These are phyloP conservation scores for Massarina eburnea DNA, from an alignment of 2,329 filamentous ascomycete genomes.

Conservation along the genomic window DNA sequence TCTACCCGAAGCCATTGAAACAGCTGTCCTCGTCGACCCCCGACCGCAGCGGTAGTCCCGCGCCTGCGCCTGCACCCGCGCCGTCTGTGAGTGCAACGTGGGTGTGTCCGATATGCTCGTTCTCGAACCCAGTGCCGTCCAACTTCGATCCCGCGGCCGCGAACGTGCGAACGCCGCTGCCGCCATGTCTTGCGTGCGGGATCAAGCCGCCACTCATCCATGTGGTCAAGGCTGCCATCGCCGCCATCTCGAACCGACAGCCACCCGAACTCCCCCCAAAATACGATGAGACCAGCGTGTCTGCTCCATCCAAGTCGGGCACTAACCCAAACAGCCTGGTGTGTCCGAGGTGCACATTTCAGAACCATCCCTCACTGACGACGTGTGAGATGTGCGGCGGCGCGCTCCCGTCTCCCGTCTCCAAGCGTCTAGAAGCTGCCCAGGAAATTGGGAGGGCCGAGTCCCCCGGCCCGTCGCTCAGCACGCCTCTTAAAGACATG, in stretches of 20 bases:
- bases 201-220: conserved; percentile 86
- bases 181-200: conserved; percentile 88
- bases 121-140: conserved; percentile 87
- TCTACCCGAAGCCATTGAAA: conserved; percentile 79
- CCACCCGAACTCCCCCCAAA: conserved; percentile 27
- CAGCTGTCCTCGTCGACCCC: conserved; percentile 54
- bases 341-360: conserved; percentile 90
- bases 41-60: conserved; percentile 40
- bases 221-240: conserved; percentile 83
- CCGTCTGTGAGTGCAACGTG: conserved; percentile 72
- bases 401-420: conserved; percentile 61
- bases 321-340: conserved; percentile 21
- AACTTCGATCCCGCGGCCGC: conserved; percentile 89
- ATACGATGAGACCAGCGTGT: conserved; percentile 42
- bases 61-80: conserved; percentile 51
- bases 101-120: conserved; percentile 95
- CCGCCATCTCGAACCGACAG: conserved; percentile 65
- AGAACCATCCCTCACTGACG: conserved; percentile 83
- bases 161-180: conserved; percentile 74
- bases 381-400: conserved; percentile 91
- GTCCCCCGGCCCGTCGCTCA: conserved; percentile 74
- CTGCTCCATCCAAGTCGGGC: conserved; percentile 9
- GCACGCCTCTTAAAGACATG: conserved; percentile 55
- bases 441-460: conserved; percentile 57
- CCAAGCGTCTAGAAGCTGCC: conserved; percentile 46